These are phyloP conservation scores for Termitomyces sp. DNA, from an alignment of 768 basidiomycete species.

Conservation along the genomic window DNA sequence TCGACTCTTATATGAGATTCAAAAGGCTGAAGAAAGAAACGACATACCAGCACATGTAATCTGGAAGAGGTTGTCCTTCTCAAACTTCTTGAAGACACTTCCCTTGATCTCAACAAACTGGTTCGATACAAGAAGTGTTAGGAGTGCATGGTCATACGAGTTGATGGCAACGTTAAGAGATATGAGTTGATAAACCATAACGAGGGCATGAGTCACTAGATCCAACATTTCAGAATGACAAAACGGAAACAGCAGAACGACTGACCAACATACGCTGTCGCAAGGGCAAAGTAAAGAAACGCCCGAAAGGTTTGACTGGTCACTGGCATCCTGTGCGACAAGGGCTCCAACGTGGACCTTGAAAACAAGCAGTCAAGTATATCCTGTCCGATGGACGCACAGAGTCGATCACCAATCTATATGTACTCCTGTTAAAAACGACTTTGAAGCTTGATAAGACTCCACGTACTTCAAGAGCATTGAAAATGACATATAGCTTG, in stretches of 20 bases:
- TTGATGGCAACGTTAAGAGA: constrained; percentile 97
- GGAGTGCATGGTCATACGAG: constrained; percentile 92
- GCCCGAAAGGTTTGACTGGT: constrained; percentile 72
- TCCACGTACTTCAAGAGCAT: constrained; percentile 84
- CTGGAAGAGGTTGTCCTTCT: constrained; percentile 98
- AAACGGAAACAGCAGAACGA: neutral
- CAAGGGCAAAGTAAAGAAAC: constrained; percentile 78
- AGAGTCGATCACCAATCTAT: constrained; percentile 92
- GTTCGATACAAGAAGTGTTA: constrained; percentile 93
- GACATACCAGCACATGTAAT: constrained; percentile 92
- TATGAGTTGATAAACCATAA: constrained; percentile 94
- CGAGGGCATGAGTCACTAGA: constrained; percentile 82
- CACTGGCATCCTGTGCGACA: constrained; percentile 60
- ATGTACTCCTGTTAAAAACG: constrained; percentile 3
- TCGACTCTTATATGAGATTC: constrained; percentile 23
- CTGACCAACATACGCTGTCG: constrained; percentile 71
- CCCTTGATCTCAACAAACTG: constrained; percentile 99
- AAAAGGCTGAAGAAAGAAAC: neutral
- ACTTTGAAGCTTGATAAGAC: neutral
- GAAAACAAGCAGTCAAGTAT: constrained; percentile 96
- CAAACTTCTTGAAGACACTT: constrained; percentile 98
- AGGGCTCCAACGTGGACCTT: constrained; percentile 76
- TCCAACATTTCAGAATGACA: neutral
- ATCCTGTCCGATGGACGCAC: constrained; percentile 96
- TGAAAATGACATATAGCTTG: constrained; percentile 98